These are phyloP conservation scores for Euphorbia peplus DNA, from an alignment of 345 rosid species.

Conservation along the genomic window DNA sequence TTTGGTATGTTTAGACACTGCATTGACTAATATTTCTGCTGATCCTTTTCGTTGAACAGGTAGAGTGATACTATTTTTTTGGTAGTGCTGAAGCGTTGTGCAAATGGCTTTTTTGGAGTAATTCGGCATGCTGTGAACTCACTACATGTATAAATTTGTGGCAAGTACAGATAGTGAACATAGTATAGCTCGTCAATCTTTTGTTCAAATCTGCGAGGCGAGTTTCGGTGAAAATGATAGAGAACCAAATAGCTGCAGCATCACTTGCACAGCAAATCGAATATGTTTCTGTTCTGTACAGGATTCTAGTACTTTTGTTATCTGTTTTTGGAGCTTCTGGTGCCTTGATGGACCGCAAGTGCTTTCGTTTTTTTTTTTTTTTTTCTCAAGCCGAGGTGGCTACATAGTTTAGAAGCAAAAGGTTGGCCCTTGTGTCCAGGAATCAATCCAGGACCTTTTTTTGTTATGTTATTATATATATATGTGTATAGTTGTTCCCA, in stretches of 20 bases:
- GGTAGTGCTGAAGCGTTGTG: background rate
- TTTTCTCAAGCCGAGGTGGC: background rate
- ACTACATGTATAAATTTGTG: background rate
- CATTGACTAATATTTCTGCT: background rate
- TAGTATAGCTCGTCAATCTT: background rate
- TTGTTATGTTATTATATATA: background rate
- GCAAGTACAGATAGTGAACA: background rate
- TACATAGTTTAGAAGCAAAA: conserved; percentile 4
- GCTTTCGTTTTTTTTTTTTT: background rate
- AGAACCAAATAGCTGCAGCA: background rate
- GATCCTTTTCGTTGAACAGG: conserved; percentile 16
- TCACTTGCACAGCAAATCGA: background rate
- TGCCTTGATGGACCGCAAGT: background rate
- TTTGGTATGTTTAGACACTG: background rate
- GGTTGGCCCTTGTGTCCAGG: background rate
- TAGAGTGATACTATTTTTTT: conserved; percentile 1
- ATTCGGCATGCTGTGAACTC: background rate
- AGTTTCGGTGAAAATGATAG: background rate
- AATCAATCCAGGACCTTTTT: background rate
- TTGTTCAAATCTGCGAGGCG: background rate
- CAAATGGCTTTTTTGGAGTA: background rate
- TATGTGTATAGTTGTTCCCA: background rate
- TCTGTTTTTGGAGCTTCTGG: background rate
- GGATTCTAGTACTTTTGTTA: background rate
- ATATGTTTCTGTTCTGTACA: background rate